Base-by-base conservation (phyloP, 352 stramenopile species). In the Vaucheria bursata region DNA sequence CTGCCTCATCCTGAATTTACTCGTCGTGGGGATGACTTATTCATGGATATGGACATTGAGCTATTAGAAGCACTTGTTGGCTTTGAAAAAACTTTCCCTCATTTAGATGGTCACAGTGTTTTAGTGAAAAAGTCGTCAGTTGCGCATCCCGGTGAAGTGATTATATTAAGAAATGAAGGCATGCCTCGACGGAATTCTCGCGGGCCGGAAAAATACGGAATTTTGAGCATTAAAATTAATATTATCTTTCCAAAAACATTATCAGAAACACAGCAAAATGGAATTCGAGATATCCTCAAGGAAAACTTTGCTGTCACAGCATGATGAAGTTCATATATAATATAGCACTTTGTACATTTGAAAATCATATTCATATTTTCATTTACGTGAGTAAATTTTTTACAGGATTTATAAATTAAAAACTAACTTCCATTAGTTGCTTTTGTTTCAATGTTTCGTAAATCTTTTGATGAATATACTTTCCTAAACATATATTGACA, bases 41-140 rank as follows among this genome's bases (percentile, higher is more conserved):
- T 91, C 86, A 93, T 95, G 86, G 90, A 94, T 73, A 90, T 97
- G 82, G 89, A 88, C 36, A 95, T 97, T 85, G 88, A 88, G 25
- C 87, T 97, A 70, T 87, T 92, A 25, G 92, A 97, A 71, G 88
- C 93, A 6, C 89, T 97, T 38, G 85, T 96, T 35, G 77, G 77
- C 2, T 82, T 82, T 35, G 33, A 65, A 31, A 78, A 35, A 18
- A 71, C 4, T 6, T 78, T 82, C 73, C 34, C 59, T 25, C 77
- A 82, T 39, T 40, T 82, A 52, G 77, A 82, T 33, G 77, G 77
- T 0, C 77, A 64, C 37, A 12, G 12, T n/a, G 77, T 82, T n/a
- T n/a, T n/a, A n/a, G n/a, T n/a, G n/a, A n/a, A n/a, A n/a, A n/a
- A n/a, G n/a, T n/a, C n/a, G 7, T 6, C 37, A 45, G 74, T 81